Base-by-base conservation (phyloP, 2,329 filamentous ascomycete genomes). In the Sclerotinia spermophila region DNA sequence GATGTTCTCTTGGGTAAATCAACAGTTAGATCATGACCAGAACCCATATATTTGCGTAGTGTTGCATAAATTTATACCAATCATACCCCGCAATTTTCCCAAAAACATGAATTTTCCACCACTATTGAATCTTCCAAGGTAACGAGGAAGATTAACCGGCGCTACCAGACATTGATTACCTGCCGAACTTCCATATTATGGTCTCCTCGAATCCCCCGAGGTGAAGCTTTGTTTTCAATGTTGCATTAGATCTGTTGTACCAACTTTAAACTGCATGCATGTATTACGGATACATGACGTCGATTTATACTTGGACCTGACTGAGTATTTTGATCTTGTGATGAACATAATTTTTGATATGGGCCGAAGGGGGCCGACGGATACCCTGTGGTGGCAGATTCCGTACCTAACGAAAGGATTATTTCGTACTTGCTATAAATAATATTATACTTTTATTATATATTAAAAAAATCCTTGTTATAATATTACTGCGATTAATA, bases 21-120 rank as follows among this genome's bases (percentile, higher is more conserved):
- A 51, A 51, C 13, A 27, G 48, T 51, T 51, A 27, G 10, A 30
- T 44, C 40, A 21, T 33, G 59, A 27, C 17, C 17, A 21, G 10
- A 35, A 56, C 10, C 8, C 30, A 21, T 33, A 35, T 35, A 24
- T 19, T 42, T 30, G 35, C 58, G 38, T 60, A 27, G 44, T 6
- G n/a, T 35, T 19, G 60, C 21, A 64, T 64, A 51, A 51, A 27
- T 7, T 51, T 38, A 27, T 27, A 64, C 61, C 30, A 48, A 64
- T 38, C 10, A 19, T 64, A 38, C 61, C 33, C 62, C 62, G 45
- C 45, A 33, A 65, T 21, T 65, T 51, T 30, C 27, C 61, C 61
- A 51, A 30, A 64, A 30, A 38, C 33, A 17, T 24, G 51, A 64
- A 38, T 64, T 64, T 64, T 64, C 61, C 61, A 64, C 61, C 61